These are phyloP conservation scores for Amphicarpaea edgeworthii DNA, from an alignment of 306 rosid species.

Conservation along the genomic window DNA sequence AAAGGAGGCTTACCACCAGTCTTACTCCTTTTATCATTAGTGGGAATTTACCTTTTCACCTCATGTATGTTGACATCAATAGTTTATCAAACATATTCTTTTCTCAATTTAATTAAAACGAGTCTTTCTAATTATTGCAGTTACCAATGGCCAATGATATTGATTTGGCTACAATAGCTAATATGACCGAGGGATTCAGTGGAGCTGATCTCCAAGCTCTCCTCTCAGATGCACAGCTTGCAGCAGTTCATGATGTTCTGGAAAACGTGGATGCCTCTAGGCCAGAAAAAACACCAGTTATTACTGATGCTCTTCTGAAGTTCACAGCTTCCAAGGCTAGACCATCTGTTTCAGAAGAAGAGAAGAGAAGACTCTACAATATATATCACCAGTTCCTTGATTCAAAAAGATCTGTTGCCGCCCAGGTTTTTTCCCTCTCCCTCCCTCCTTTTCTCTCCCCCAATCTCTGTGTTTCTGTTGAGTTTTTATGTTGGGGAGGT, in stretches of 20 bases:
- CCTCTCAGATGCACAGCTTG: constrained; percentile 96
- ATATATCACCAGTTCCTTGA: constrained; percentile 77
- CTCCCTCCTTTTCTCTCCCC: neutral
- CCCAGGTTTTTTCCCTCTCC: constrained; percentile 69
- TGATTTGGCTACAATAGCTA: constrained; percentile 77
- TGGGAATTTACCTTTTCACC: constrained; percentile 8
- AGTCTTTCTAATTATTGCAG: constrained; percentile 55
- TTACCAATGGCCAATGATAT: constrained; percentile 73
- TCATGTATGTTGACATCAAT: constrained; percentile 8
- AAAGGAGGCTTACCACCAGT: neutral
- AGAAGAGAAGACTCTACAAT: constrained; percentile 75
- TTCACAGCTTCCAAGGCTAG: constrained; percentile 71
- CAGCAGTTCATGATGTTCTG: constrained; percentile 91
- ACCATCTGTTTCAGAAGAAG: constrained; percentile 88
- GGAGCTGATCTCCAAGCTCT: constrained; percentile 99
- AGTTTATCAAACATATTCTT: constrained; percentile 5
- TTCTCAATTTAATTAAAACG: constrained; percentile 11
- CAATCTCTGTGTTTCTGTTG: neutral
- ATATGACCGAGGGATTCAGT: constrained; percentile 88
- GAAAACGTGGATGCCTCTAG: constrained; percentile 47
- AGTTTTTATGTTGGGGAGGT: constrained; percentile 1
- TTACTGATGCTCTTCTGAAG: constrained; percentile 73
- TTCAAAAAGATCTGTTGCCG: constrained; percentile 79
- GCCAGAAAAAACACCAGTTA: constrained; percentile 66
- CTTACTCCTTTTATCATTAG: constrained; percentile 9